Conservation (phyloP, 2,329 filamentous ascomycete genomes). For the Tolypocladium album region DNA sequence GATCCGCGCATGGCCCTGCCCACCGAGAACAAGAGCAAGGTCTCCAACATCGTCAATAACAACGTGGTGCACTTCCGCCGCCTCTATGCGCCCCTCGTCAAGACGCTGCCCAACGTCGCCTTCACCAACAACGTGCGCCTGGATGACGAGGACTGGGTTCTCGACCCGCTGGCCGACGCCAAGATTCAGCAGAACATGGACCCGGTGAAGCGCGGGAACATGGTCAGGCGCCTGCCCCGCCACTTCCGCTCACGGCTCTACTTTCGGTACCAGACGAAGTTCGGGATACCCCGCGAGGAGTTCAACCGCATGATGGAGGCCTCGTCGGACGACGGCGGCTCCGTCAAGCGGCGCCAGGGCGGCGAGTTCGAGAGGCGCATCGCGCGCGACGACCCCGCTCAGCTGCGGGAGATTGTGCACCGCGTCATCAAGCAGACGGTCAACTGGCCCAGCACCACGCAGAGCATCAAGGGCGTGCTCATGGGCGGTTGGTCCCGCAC, state of each 20-base stretch:
- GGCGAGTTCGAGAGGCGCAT: slow-evolving; percentile 82
- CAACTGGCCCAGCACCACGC: slow-evolving; percentile 80
- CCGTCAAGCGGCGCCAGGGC: slow-evolving; percentile 64
- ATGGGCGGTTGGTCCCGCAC: slow-evolving; percentile 65
- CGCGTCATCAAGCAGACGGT: slow-evolving; percentile 79
- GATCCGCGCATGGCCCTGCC: slow-evolving; percentile 92
- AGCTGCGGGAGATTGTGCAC: slow-evolving; percentile 61
- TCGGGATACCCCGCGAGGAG: slow-evolving; percentile 70
- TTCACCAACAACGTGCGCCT: slow-evolving; percentile 50
- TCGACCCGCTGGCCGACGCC: slow-evolving; percentile 46
- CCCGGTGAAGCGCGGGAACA: slow-evolving; percentile 80
- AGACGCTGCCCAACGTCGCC: slow-evolving; percentile 77
- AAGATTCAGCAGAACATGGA: slow-evolving; percentile 84
- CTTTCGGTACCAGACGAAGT: slow-evolving; percentile 89
- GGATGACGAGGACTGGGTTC: slow-evolving; percentile 27
- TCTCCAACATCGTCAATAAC: slow-evolving; percentile 84
- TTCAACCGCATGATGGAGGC: slow-evolving; percentile 78
- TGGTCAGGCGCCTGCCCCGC: slow-evolving; percentile 84
- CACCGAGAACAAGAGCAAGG: slow-evolving; percentile 85
- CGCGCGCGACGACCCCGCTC: slow-evolving; percentile 53
- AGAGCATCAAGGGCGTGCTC: slow-evolving; percentile 74
- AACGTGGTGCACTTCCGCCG: slow-evolving; percentile 88
- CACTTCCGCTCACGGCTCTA: slow-evolving; percentile 84
- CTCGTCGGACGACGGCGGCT: slow-evolving; percentile 57
- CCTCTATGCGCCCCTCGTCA: slow-evolving; percentile 81